Evolutionary conservation across 2,329 filamentous ascomycete genomes (phyloP), one percentile per base, ranked within the genome.

Genomic region (Aspergillus pseudonomiae): DNA sequence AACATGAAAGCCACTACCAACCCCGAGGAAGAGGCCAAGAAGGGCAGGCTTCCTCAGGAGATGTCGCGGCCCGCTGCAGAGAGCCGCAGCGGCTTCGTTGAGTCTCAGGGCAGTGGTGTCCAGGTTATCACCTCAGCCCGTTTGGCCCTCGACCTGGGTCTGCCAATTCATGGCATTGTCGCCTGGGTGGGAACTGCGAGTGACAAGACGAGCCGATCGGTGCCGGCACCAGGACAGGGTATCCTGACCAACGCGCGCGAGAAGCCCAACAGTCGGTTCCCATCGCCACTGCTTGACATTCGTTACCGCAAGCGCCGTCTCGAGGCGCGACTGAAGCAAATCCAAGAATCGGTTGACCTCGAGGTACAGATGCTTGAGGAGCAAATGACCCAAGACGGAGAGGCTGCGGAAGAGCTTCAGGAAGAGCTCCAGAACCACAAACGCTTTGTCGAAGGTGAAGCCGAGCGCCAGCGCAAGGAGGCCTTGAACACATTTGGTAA

Each of bases 1-100:
- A 99, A 99, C 85, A 99, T 99, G 96, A 96, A 97, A 82, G 95
- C 95, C 64, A 99, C 95, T 61, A 97, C 94, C 86, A 99, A 98
- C 76, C 94, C 94, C 30, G 91, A 97, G 65, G 94, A 98, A 71
- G 95, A 99, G 79, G 92, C 99, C 71, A 93, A 89, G 12, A 95
- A 98, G 74, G 95, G 95, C 55, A 92, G 95, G 69, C 98, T 95
- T 57, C 94, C 95, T 14, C 88, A 90, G 80, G 95, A 99, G 81
- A 99, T 99, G 95, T 99, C 96, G 36, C 90, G 95, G 65, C 95
- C 95, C 5, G 96, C 94, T 7, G 98, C 95, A 52, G 98, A 95
- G 3, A 99, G 95, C 67, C 88, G 95, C 80, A 95, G 94, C 73
- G 95, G 95, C 58, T 99, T 99, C 85, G 98, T 99, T 94, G 95